phyloP scores from a whole-genome alignment of 2,329 filamentous ascomycete genomes.

The Onygenales sp. region DNA sequence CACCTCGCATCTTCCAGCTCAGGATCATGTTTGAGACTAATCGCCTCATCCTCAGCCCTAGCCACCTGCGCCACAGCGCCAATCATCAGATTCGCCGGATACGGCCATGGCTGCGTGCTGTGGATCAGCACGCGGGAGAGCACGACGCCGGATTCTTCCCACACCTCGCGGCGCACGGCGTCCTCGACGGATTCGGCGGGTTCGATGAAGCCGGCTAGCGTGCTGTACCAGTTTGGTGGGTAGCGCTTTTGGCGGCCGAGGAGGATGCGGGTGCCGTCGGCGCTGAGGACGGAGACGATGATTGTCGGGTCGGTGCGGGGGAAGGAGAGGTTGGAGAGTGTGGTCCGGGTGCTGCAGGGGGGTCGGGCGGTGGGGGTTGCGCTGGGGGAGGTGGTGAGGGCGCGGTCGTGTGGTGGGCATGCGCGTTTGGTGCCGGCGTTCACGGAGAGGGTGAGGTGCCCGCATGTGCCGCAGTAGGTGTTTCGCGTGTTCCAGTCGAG shows the following conservation, averaged over 20 bases:
- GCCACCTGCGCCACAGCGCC: constrained; percentile 75
- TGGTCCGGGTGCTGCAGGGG: constrained; percentile 71
- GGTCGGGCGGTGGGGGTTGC: constrained; percentile 37
- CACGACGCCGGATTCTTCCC: constrained; percentile 72
- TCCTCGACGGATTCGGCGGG: constrained; percentile 79
- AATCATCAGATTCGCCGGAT: constrained; percentile 77
- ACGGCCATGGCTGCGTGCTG: constrained; percentile 80
- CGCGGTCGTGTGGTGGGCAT: constrained; percentile 36
- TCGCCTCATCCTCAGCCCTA: constrained; percentile 65
- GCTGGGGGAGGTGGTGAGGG: constrained; percentile 20
- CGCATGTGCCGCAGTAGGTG: constrained; percentile 84
- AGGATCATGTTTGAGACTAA: constrained; percentile 77
- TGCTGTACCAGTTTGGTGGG: constrained; percentile 78
- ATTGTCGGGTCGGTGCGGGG: constrained; percentile 89
- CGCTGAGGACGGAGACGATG: constrained; percentile 84
- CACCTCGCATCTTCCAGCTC: constrained; percentile 86
- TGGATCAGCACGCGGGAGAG: constrained; percentile 73
- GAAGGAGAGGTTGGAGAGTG: constrained; percentile 84
- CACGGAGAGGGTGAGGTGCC: constrained; percentile 59
- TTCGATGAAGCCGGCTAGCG: constrained; percentile 78
- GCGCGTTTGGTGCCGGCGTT: constrained; percentile 37
- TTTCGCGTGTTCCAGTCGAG: constrained; percentile 93
- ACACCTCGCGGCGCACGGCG: constrained; percentile 72
- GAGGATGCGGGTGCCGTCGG: constrained; percentile 66
- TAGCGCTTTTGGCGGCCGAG: constrained; percentile 79